Base-by-base conservation (phyloP, 345 rosid genomes). In the Eucalyptus fibrosa region DNA sequence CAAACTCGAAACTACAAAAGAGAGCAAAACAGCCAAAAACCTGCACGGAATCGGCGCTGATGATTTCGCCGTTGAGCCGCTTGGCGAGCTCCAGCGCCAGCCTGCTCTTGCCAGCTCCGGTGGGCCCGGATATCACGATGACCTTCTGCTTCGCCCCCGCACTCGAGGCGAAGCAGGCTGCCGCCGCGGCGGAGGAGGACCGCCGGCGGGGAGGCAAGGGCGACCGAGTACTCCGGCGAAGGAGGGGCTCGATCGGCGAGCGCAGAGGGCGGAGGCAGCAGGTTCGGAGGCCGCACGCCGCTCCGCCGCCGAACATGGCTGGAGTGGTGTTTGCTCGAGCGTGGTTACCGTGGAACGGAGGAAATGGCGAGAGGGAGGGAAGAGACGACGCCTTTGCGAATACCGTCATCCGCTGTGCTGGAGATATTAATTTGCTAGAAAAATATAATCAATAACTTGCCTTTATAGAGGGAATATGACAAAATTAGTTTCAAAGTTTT, bases 41-140 rank as follows among this genome's bases (percentile, higher is more conserved):
- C 99, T 97, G 99, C 88, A 97, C 98, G 67, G 99, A 97, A 93
- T 97, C 99, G 55, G 99, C 99, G 92, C 99, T 97, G 92, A 97
- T 94, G 93, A 97, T 97, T 95, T 97, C 98, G 24, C 99, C 99
- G 88, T 94, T 94, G 88, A 97, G 97, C 42, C 95, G 96, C 95
- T 91, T 96, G 23, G 99, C 99, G 28, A 96, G 99, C 94, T 96
- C 99, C 86, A 97, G 18, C 8, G 99, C 98, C 40, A 97, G 98
- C 37, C 94, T 94, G 92, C 94, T 93, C 94, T 97, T 97, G 3
- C 99, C 99, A 30, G 99, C 91, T 7, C 99, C 98, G 24, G 99
- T 97, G 86, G 99, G 99, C 17, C 98, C 99, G 44, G 99, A 97
- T 47, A 97, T 95, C 87, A 97, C 99, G 50, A 97, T 92, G 26